phyloP scores from a whole-genome alignment of 2,329 filamentous ascomycete genomes.

The Pseudogymnoascus sp. region DNA sequence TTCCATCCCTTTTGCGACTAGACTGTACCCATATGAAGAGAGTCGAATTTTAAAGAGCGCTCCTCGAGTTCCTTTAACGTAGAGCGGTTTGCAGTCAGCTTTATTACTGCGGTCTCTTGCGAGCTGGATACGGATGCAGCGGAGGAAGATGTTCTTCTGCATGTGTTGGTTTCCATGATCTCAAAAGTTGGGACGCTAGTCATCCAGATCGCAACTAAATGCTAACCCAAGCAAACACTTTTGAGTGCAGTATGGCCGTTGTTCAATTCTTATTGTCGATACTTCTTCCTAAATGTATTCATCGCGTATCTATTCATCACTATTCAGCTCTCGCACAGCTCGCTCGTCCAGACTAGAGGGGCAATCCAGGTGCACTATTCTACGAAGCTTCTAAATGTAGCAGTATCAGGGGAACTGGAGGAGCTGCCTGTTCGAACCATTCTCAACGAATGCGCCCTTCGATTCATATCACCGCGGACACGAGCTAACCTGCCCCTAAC shows the following conservation, averaged over 20 bases:
- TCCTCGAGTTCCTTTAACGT: conserved; percentile 23
- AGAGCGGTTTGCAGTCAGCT: conserved; percentile 19
- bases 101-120: conserved; percentile 6
- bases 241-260: conserved; percentile 26
- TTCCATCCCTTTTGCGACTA: background rate
- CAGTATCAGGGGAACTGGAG: too few species aligned
- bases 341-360: too few species aligned
- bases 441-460: too few species aligned
- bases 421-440: too few species aligned
- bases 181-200: conserved; percentile 25
- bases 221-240: conserved; percentile 25
- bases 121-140: conserved; percentile 1
- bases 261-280: conserved; percentile 16
- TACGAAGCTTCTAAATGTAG: too few species aligned
- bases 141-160: background rate
- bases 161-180: conserved; percentile 17
- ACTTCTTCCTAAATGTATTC: too few species aligned
- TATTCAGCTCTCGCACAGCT: too few species aligned
- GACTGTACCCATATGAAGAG: conserved; percentile 19
- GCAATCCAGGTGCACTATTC: too few species aligned
- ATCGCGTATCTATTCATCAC: too few species aligned
- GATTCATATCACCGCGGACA: too few species aligned
- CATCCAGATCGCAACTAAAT: conserved; percentile 21
- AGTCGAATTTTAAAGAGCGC: conserved; percentile 26
- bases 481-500: too few species aligned